Base-by-base conservation (phyloP, 768 basidiomycete genomes). In the Calocybe gangraenosa region DNA sequence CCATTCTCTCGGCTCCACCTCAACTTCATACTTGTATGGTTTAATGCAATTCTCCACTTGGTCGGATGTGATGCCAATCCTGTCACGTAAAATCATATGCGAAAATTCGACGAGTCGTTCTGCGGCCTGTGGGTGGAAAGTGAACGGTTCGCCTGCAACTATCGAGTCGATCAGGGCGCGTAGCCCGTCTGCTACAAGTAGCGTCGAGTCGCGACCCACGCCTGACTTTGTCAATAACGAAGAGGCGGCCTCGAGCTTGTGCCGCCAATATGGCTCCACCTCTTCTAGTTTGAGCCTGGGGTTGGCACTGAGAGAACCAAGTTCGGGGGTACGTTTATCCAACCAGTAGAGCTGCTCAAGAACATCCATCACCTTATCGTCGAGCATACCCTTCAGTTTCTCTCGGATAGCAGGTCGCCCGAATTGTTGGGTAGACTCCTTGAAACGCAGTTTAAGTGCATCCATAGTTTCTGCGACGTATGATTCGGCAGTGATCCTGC, bases 21-120 rank as follows among this genome's bases (percentile, higher is more conserved):
- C 96, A 20, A 98, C 84, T 59, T 98, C 95, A 59, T 96, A 95
- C 71, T 99, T 99, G 78, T 82, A 97, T 21, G 95, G 96, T 67
- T 99, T 99, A 74, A 99, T 97, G 65, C 92, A 95, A 64, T 98
- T 99, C 72, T 99, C 96, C 13, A 99, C 95, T 67, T 98, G 95
- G 62, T 99, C 96, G 3, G 91, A 87, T n/a, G 96, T 92, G 44
- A 95, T 68, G 13, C 91, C 88, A 46, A 97, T 87, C 5, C 95
- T 81, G 58, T 98, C 95, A 47, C 95, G 78, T 42, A 99, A 68
- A 59, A 99, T 94, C 64, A 76, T 81, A 66, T 98, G 94, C 8
- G 89, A 90, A 62, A 97, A 96, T 58, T 95, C 78, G 46, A 89
- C 79, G 48, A 99, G 82, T 19, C 93, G 82, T 51, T 95, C 92